Percentiles rank a stretch among this genome's conserved stretches.
phyloP scores from a whole-genome alignment of 202 grass and related monocot species.

The Schoenoplectus tabernaemontani region DNA sequence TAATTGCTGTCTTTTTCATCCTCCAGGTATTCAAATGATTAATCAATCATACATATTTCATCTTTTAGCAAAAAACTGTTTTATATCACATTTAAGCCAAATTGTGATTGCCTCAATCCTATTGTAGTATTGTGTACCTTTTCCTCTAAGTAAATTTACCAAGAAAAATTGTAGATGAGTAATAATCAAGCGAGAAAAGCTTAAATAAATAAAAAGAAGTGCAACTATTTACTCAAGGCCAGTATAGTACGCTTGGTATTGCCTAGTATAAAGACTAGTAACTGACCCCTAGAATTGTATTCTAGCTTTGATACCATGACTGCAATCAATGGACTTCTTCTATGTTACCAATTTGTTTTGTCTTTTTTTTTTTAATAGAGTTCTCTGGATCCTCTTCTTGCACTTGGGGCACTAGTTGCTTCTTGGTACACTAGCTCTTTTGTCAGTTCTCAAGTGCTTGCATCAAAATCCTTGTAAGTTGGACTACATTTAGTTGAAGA shows the following conservation, averaged over 20 bases:
- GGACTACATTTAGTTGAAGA: not conserved
- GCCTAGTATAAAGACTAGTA: not conserved
- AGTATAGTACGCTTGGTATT: not conserved
- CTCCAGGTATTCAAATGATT: constrained; percentile 54
- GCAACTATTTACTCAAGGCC: not conserved
- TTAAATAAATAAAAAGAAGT: not conserved
- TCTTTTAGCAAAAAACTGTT: not conserved
- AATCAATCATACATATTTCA: no score
- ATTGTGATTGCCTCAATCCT: not conserved
- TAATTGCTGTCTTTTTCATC: constrained; percentile 58
- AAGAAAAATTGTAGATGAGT: not conserved
- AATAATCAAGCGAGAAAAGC: not conserved
- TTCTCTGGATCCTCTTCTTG: constrained; percentile 72
- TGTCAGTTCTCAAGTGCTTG: not conserved
- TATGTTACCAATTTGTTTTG: not conserved
- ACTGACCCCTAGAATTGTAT: not conserved
- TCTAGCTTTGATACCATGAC: not conserved
- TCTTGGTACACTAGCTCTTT: constrained; percentile 56
- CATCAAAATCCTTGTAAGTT: constrained; percentile 36
- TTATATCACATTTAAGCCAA: not conserved
- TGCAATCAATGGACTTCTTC: not conserved
- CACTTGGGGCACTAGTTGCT: constrained; percentile 38
- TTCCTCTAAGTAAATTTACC: not conserved
- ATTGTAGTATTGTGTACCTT: not conserved
- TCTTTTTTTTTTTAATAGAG: constrained; percentile 48